Base-by-base conservation (phyloP, 1,139 yeast genomes). In the Yarrowia galli region DNA sequence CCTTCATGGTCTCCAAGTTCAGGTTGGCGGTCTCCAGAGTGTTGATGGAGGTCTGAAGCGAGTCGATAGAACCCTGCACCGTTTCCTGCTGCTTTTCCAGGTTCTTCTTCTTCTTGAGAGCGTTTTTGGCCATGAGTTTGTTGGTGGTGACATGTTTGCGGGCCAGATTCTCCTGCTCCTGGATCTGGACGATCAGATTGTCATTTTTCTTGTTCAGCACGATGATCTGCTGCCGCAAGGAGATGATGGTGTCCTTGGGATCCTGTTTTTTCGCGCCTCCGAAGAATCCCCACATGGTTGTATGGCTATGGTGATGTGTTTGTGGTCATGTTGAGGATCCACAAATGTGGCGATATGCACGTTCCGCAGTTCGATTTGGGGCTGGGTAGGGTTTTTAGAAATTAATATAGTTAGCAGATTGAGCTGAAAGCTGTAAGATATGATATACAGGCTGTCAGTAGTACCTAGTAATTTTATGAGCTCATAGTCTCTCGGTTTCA, bases 1-100 rank as follows among this genome's bases (percentile, higher is more conserved):
- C 97, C 85, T 91, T 91, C 97, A 96, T 91, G 46, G 99, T 95
- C 81, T 96, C 99, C 79, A 91, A 83, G 82, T 95, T 95, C 87
- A 95, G 85, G 82, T 93, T 93, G 69, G 99, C 99, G 68, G 91
- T 87, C 80, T 95, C 99, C 70, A 95, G 91, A 36, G 98, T 91
- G 71, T 87, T 87, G 74, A 95, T 83, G 80, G 95, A 98, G 67
- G 91, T 88, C 78, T 95, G 98, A 72, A 95, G 82, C 15, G 97
- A 88, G 73, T 92, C 97, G 69, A 95, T 88, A 79, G 92, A 98
- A 72, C 91, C 89, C 77, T 91, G 93, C 71, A 92, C 84, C 82
- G 91, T 91, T 70, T 85, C 85, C 73, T 93, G 83, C 75, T 92
- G 92, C 35, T 83, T 80, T 76, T 92, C 97, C 71, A 86, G 86